Evolutionary conservation across 208 protist genomes (phyloP).

Genomic region (Trypanosoma cruzi): DNA sequence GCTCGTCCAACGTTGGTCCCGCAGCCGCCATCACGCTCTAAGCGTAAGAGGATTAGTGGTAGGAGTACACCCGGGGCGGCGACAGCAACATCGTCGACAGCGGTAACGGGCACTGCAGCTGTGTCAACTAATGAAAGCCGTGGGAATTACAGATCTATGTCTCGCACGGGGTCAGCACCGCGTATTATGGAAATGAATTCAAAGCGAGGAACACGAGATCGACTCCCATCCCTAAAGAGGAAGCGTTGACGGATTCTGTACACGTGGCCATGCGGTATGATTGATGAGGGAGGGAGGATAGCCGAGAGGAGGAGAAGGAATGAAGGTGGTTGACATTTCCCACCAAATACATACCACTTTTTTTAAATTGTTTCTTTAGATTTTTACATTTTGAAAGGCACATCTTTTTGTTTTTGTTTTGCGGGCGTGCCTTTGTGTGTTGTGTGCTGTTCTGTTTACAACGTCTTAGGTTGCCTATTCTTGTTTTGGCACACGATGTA

Average conservation of each 20-base stretch:
- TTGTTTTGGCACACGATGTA: neutral
- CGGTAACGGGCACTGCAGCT: neutral
- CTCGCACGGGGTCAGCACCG: neutral
- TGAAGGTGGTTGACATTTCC: too few relatives aligned
- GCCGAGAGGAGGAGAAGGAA: too few relatives aligned
- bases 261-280: too few relatives aligned
- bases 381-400: neutral
- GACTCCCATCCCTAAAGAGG: slow-evolving; percentile 16
- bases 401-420: slow-evolving; percentile 10
- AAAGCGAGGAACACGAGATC: neutral
- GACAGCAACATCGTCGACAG: too few relatives aligned
- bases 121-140: neutral
- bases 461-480: neutral
- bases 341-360: too few relatives aligned
- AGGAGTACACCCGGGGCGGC: neutral
- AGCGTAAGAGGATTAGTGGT: neutral
- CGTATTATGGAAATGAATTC: neutral
- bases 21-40: neutral
- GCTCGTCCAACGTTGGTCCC: slow-evolving; percentile 13
- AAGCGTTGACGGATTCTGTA: neutral
- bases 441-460: neutral
- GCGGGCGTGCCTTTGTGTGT: neutral
- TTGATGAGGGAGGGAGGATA: too few relatives aligned
- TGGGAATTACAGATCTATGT: neutral
- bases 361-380: neutral